Percentiles rank a stretch among this genome's conserved stretches.
phyloP scores from a whole-genome alignment of 768 basidiomycete species.

The Amanita polypyramis region DNA sequence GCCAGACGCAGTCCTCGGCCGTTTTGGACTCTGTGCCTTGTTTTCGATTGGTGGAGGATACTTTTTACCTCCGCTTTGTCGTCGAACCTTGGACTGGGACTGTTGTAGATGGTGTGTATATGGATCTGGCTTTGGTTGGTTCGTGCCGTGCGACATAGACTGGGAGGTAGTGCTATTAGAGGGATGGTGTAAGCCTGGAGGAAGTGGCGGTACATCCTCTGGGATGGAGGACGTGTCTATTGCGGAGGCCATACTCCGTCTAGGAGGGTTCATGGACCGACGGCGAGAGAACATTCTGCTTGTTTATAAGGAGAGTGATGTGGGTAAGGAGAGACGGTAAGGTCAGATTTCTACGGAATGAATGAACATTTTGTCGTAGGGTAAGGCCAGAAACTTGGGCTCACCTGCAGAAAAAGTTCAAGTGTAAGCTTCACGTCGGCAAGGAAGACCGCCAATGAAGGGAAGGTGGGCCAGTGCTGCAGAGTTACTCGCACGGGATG shows the following conservation, averaged over 20 bases:
- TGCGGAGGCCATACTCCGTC: neutral
- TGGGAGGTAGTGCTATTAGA: neutral
- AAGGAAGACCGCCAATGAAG: neutral
- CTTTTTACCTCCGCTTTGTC: neutral
- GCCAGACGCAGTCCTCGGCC: neutral
- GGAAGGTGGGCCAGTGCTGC: neutral
- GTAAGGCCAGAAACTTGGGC: neutral
- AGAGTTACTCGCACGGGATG: too few relatives aligned
- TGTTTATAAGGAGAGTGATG: neutral
- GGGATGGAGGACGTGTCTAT: neutral
- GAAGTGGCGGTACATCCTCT: neutral
- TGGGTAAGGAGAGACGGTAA: neutral
- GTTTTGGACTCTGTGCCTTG: slow-evolving; percentile 1
- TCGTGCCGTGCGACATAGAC: neutral
- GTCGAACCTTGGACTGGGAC: slow-evolving; percentile 1
- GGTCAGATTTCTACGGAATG: neutral
- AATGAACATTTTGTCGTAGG: neutral
- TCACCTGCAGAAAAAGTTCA: neutral
- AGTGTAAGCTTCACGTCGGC: neutral
- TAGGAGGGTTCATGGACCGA: slow-evolving; percentile 2
- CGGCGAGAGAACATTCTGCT: slow-evolving; percentile 6
- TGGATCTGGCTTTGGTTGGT: slow-evolving; percentile 1
- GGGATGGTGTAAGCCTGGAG: neutral
- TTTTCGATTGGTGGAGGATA: slow-evolving; percentile 6
- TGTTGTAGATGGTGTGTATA: slow-evolving; percentile 4